Conservation (phyloP, 805 yeast species). For the Hyphopichia homilentoma region DNA sequence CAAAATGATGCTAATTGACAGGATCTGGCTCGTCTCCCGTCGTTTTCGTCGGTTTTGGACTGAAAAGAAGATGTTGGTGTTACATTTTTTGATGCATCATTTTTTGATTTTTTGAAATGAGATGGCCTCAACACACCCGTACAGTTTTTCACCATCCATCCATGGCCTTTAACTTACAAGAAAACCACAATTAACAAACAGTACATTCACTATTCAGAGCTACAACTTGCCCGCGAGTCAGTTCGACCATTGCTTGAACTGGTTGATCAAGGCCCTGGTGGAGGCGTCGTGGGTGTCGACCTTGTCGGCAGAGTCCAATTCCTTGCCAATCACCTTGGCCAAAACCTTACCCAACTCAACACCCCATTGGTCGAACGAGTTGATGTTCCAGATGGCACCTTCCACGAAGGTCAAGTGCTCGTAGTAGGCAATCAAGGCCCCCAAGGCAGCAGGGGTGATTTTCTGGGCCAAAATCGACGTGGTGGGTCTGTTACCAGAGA, state of each 20-base stretch:
- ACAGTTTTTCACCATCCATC: too few relatives aligned
- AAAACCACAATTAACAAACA: background rate
- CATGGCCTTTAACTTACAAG: too few relatives aligned
- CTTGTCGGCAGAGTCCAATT: constrained; percentile 54
- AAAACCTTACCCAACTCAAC: constrained; percentile 97
- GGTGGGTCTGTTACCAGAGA: constrained; percentile 98
- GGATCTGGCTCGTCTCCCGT: too few relatives aligned
- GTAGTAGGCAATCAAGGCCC: constrained; percentile 95
- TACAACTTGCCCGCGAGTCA: too few relatives aligned
- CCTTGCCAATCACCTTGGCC: constrained; percentile 92
- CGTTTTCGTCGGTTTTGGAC: too few relatives aligned
- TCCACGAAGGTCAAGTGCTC: constrained; percentile 97
- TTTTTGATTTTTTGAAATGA: too few relatives aligned
- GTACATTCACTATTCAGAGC: background rate
- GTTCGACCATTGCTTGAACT: constrained; percentile 79
- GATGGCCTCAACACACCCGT: too few relatives aligned
- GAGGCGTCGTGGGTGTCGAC: constrained; percentile 81
- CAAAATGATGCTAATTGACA: too few relatives aligned
- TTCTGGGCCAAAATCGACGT: constrained; percentile 94
- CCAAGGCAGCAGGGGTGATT: constrained; percentile 94
- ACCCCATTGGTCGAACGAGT: constrained; percentile 99
- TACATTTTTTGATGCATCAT: too few relatives aligned
- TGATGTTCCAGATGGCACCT: constrained; percentile 99
- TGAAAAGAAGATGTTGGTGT: too few relatives aligned
- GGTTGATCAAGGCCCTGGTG: constrained; percentile 90